Base-by-base conservation (phyloP, 1,284 basidiomycete genomes). In the Earliella scabrosa region DNA sequence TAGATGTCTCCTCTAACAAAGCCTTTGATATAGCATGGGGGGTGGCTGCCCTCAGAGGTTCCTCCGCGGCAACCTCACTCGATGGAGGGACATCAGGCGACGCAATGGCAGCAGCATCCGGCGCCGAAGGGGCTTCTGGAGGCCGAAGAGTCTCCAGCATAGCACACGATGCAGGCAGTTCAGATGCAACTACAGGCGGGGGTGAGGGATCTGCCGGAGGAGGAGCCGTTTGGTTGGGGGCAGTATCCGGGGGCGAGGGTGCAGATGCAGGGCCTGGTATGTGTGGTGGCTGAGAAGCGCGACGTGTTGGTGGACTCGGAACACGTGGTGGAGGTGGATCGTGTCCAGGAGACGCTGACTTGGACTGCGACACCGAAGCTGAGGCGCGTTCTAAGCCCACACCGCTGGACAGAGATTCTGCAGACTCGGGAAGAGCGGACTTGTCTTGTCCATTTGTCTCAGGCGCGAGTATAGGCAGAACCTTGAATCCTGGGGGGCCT, bases 401-500 rank as follows among this genome's bases (percentile, higher is more conserved):
- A 41, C 14, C 35, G 13, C 18, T 11, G 8, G 35, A 38, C 14
- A n/a, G 8, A 18, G 35, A 11, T 41, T 16, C 11, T 23, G 39
- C 11, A 10, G 39, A 14, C 21, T 23, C 23, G 9, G 11, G 5
- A 7, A 41, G 11, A 41, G 39, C 13, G 11, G 39, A 41, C 8
- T 16, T 11, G 16, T 41, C 23, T 16, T 20, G 11, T 8, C 23
- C 21, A 11, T 20, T 39, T 16, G 18, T 20, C 18, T 39, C 10
- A 20, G 6, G 27, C 13, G 11, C 31, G 10, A 34, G 36, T 8
- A 54, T 26, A 2, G 59, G 56, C 9, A 61, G 54, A 45, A 59
- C 10, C 21, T 35, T 56, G 6, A 61, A 23, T 9, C 60, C 60
- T 18, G 60, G 60, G 3, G 60, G 60, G 2, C 55, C 55, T 32